A percentile compares a stretch with the other conserved stretches of the same genome.
These are phyloP conservation scores for Jaenimonas drosophilae DNA, from an alignment of 208 protist species.

Conservation along the genomic window DNA sequence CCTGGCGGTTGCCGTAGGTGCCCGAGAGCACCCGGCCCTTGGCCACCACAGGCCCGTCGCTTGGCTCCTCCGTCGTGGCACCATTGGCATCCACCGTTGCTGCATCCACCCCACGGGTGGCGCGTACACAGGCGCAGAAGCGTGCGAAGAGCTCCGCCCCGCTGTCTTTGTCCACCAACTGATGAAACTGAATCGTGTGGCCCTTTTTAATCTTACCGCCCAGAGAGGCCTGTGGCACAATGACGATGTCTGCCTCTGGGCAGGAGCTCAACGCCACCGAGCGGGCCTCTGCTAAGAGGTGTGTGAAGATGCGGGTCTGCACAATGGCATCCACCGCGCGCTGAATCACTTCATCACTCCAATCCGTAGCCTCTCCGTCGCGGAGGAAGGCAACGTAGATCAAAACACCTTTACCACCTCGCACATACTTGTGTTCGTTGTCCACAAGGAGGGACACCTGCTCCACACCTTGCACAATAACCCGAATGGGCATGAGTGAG, in stretches of 20 bases:
- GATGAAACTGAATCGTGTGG: conserved; percentile 72
- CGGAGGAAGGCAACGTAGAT: conserved; percentile 73
- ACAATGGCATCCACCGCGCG: conserved; percentile 38
- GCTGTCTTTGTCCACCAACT: conserved; percentile 46
- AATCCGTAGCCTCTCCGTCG: conserved; percentile 2
- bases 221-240: conserved; percentile 81
- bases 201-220: conserved; percentile 81
- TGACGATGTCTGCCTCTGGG: conserved; percentile 53
- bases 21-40: conserved; percentile 57
- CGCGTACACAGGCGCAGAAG: conserved; percentile 51
- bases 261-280: conserved; percentile 37
- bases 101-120: conserved; percentile 34
- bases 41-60: conserved; percentile 25
- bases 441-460: conserved; percentile 61
- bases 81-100: conserved; percentile 39
- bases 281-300: conserved; percentile 34
- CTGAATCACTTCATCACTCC: conserved; percentile 35
- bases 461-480: conserved; percentile 68
- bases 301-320: conserved; percentile 64
- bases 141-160: conserved; percentile 36
- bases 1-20: conserved; percentile 81
- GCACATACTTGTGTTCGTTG: conserved; percentile 54
- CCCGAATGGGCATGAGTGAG: conserved; percentile 43
- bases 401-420: conserved; percentile 43
- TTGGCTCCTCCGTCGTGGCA: background rate